Evolutionary conservation across 2,329 filamentous ascomycete species (phyloP).

Genomic region (Hypomyces rosellus): DNA sequence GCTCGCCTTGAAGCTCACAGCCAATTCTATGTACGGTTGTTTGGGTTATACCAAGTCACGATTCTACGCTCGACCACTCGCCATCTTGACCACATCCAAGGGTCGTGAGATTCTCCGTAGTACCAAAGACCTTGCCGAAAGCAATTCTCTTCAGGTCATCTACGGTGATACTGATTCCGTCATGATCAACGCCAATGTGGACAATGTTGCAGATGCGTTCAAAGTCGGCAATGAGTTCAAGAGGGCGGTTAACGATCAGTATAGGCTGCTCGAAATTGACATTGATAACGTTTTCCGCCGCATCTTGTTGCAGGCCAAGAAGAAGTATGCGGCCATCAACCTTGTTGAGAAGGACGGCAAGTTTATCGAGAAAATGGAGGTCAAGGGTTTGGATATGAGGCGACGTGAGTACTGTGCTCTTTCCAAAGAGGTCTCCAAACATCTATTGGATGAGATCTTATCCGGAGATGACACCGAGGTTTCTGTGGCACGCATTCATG

Average conservation of each 20-base stretch:
- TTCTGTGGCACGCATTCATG: constrained; percentile 84
- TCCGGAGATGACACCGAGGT: constrained; percentile 88
- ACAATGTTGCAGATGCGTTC: constrained; percentile 83
- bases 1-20: constrained; percentile 90
- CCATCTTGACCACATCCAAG: constrained; percentile 94
- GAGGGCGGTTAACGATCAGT: constrained; percentile 86
- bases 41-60: constrained; percentile 93
- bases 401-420: constrained; percentile 93
- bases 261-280: constrained; percentile 90
- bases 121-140: constrained; percentile 93
- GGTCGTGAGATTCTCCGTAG: constrained; percentile 94
- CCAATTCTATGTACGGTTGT: constrained; percentile 99
- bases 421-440: constrained; percentile 89
- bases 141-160: constrained; percentile 85
- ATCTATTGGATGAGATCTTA: constrained; percentile 87
- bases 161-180: constrained; percentile 99
- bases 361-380: constrained; percentile 89
- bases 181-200: constrained; percentile 99
- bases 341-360: constrained; percentile 84
- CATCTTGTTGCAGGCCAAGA: constrained; percentile 91
- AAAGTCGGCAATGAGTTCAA: constrained; percentile 95
- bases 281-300: constrained; percentile 96
- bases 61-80: constrained; percentile 92
- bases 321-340: constrained; percentile 98
- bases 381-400: constrained; percentile 98